Percentiles rank a stretch among this genome's conserved stretches.
Evolutionary conservation across 305 asterid species (phyloP).

Genomic region (Coffea humblotiana): DNA sequence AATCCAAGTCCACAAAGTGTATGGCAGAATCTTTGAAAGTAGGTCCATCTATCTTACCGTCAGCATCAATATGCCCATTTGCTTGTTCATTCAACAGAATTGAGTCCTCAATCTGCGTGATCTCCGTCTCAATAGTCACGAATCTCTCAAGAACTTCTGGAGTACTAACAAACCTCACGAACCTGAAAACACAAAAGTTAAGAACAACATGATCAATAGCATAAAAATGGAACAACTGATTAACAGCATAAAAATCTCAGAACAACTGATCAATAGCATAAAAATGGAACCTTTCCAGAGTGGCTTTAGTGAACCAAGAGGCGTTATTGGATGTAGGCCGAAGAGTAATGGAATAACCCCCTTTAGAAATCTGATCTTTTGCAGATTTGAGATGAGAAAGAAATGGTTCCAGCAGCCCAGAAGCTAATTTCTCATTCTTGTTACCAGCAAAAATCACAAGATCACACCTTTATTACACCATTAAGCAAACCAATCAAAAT

Average conservation of each 20-base stretch:
- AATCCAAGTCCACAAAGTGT: background rate
- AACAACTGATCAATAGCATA: conserved; percentile 2
- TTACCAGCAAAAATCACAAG: conserved; percentile 67
- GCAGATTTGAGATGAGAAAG: conserved; percentile 66
- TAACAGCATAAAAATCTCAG: conserved; percentile 9
- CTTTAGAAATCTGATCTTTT: conserved; percentile 58
- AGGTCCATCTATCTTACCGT: conserved; percentile 36
- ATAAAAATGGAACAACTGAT: conserved; percentile 27
- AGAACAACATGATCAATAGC: conserved; percentile 2
- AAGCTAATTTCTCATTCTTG: conserved; percentile 70
- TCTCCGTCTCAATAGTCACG: conserved; percentile 70
- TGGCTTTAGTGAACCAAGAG: conserved; percentile 76
- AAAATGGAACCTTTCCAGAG: conserved; percentile 54
- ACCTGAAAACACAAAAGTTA: conserved; percentile 36
- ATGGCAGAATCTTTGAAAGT: background rate
- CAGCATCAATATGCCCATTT: conserved; percentile 39
- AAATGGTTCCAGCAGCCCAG: conserved; percentile 80
- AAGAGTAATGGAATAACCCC: conserved; percentile 36
- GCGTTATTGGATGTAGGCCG: conserved; percentile 40
- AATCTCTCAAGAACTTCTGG: conserved; percentile 89
- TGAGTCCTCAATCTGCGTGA: conserved; percentile 71
- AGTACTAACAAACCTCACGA: conserved; percentile 77
- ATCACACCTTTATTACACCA: conserved; percentile 58
- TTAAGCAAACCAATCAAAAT: conserved; percentile 1
- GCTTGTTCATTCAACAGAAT: conserved; percentile 47